Evolutionary conservation across 2,329 filamentous ascomycete species (phyloP), one percentile per base, ranked within the genome.

Genomic region (Lecanicillium sp.): DNA sequence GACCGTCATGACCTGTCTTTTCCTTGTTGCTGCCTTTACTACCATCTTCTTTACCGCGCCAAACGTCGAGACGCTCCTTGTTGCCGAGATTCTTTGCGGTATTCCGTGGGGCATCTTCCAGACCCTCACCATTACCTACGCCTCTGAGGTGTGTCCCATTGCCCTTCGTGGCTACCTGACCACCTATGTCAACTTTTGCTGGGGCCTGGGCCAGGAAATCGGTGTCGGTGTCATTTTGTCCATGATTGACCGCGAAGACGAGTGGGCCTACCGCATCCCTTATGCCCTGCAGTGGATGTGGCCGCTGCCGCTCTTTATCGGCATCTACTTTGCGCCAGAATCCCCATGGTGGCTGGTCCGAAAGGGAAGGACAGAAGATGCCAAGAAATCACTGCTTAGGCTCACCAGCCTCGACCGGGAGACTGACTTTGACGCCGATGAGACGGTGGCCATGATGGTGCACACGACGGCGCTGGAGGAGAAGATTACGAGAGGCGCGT

Each of bases 371-470:
- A 62, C 76, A 29, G 73, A 78, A 8, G 78, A 84, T 13, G 83
- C 83, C 20, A 84, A 84, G 62, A 62, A 65, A 33, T 65, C 80
- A 2, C 68, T 86, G 15, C 64, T 81, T 35, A 76, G 81, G 4
- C 64, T 86, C 15, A 85, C 81, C 5, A 80, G 71, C 50, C 50
- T 68, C 12, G 65, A 78, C 45, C 66, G 68, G 38, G 80, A 86
- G 43, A 80, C 77, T 1, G 73, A 82, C 43, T 89, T 92, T 50
- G 76, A 94, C 51, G 75, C 83, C 9, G 83, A 94, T 45, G 85
- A 92, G 62, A 92, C 85, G 0, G 70, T 94, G 35, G 80, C 85
- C 51, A 94, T 94, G 85, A 94, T 95, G 84, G 78, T 87, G 2
- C 85, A 94, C 55, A 95, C 87, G 1, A 89, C 84, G 1, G 82